Evolutionary conservation across 78 protist species (phyloP), one percentile per base, ranked within the genome.

Genomic region (Dictyostelium brefeldianum): DNA sequence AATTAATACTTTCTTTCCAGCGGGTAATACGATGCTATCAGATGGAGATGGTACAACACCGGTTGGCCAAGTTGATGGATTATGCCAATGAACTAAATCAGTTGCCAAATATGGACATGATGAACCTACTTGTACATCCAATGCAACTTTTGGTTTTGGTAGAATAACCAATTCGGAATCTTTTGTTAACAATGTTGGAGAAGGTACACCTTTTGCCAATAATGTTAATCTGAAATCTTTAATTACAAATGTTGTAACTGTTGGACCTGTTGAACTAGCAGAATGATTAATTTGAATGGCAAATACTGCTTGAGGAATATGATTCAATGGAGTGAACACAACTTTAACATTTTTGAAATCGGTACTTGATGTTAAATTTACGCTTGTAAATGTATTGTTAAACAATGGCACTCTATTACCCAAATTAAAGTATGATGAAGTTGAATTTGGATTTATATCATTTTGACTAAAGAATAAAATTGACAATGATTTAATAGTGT

Each of bases 81-180:
- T 53, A 25, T 91, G 95, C 95, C 95, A 91, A n/a, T 83, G 87
- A 8, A 62, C 51, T 1, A 91, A 36, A 54, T 31, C 83, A 5
- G 78, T 43, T 6, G 11, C 29, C 7, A 77, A 54, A 51, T 91
- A 56, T 5, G 95, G 90, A 73, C 95, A 91, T 3, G 69, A 67
- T 9, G 47, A 18, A 11, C 9, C 6, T 46, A 47, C 46, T 69
- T 89, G 83, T 31, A 78, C 46, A 31, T 50, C 57, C 3, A 89
- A 22, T 1, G 31, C 41, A 12, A 65, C 10, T 3, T 67, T 7
- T 53, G 93, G 78, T 22, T 78, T 89, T 27, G 62, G 56, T 1
- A 83, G 48, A 3, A 3, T 29, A 12, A 83, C 71, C 36, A 71
- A 3, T 20, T 83, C 74, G 0, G 91, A 83, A 17, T 69, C 91